phyloP scores from a whole-genome alignment of 2,329 filamentous ascomycete genomes.

The Ceratocystis cacaofunesta region DNA sequence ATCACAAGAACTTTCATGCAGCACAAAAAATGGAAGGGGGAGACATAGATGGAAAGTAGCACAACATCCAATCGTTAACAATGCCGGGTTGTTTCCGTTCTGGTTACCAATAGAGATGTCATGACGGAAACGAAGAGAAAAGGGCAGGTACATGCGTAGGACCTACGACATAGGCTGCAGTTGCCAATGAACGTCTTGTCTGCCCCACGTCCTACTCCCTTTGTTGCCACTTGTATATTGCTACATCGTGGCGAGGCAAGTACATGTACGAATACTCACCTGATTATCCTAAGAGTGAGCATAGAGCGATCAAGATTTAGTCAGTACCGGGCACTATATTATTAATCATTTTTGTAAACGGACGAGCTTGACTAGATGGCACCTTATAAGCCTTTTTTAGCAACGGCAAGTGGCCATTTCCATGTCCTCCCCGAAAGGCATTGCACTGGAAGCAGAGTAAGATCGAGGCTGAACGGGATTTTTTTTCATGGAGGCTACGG shows the following conservation, averaged over 20 bases:
- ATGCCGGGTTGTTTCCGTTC: too few relatives aligned
- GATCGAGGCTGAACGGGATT: neutral
- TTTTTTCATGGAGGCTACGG: neutral
- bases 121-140: too few relatives aligned
- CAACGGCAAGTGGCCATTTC: too few relatives aligned
- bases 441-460: too few relatives aligned
- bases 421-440: too few relatives aligned
- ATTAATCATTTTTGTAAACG: too few relatives aligned
- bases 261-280: neutral
- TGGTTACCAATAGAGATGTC: too few relatives aligned
- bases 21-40: neutral
- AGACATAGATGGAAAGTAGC: too few relatives aligned
- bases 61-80: too few relatives aligned
- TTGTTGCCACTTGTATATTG: neutral
- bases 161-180: neutral
- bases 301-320: neutral
- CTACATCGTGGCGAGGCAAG: neutral
- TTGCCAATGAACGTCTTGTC: neutral
- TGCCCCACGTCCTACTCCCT: neutral
- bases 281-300: neutral
- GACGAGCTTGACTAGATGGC: too few relatives aligned
- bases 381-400: too few relatives aligned
- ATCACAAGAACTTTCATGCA: neutral
- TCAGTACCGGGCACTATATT: neutral
- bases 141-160: neutral